Base-by-base conservation (phyloP, 345 rosid species). In the Aethionema arabicum region DNA sequence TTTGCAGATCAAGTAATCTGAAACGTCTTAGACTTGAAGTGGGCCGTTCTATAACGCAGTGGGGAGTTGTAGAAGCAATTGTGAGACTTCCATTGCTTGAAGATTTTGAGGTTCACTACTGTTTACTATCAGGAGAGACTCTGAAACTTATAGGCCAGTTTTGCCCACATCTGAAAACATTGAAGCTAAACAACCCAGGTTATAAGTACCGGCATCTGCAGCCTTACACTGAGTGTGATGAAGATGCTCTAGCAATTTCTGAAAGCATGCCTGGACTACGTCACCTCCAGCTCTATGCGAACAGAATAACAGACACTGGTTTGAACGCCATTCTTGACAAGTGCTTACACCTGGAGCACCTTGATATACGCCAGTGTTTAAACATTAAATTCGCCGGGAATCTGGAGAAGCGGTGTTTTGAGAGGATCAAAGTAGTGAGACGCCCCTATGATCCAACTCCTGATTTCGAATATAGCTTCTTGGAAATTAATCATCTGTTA, bases 301-400 rank as follows among this genome's bases (percentile, higher is more conserved):
- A 74, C 55, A 46, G 52, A 64, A 15, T 83, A 56, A 83, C 88
- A 36, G 74, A 85, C 56, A 48, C 14, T 10, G 92, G 92, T 30
- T 52, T 83, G 76, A 39, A 51, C 63, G 86, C 72, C 29, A 78
- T 85, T 66, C 83, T 83, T 1, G 70, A 79, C 11, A 69, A 79
- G 21, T 85, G 91, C 63, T 83, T 65, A 52, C 74, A 63, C 55
- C 82, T 83, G 3, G 82, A 79, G 61, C 76, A 74, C 5, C 88
- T 85, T 43, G 92, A 85, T 71, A 52, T 85, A 59, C 79, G 86
- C 37, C 76, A 65, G 36, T 83, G 86, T 70, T 76, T 69, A 70
- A 77, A 85, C 48, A 48, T 85, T 32, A 39, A 10, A 51, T 50
- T 81, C 27, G 69, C 27, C 9, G 77, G 76, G 56, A 42, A 70